Percentiles rank a stretch among this genome's conserved stretches.
phyloP scores from a whole-genome alignment of 108 stramenopile species.

The Cylindrotheca fusiformis region DNA sequence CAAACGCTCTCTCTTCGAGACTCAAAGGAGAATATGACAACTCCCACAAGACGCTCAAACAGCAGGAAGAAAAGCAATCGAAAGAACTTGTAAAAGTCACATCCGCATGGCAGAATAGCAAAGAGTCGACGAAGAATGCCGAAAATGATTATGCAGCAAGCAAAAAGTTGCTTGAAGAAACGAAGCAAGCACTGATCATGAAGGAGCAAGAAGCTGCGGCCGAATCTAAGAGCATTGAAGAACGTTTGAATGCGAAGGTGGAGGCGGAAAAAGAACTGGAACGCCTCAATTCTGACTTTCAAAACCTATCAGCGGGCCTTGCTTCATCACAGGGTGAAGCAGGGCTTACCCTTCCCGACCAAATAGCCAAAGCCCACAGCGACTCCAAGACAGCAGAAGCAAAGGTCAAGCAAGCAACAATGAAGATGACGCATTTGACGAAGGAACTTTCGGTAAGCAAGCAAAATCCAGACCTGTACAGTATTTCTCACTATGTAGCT shows the following conservation, averaged over 20 bases:
- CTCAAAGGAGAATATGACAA: constrained; percentile 68
- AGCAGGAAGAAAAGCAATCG: constrained; percentile 78
- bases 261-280: constrained; percentile 62
- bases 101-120: constrained; percentile 79
- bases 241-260: constrained; percentile 45
- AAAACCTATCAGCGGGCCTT: constrained; percentile 88
- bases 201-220: constrained; percentile 62
- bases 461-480: neutral
- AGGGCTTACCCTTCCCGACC: constrained; percentile 79
- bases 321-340: constrained; percentile 74
- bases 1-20: constrained; percentile 36
- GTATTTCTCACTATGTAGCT: neutral
- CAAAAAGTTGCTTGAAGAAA: constrained; percentile 54
- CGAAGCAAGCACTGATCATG: constrained; percentile 39
- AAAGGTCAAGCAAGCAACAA: constrained; percentile 83
- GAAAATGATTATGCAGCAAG: constrained; percentile 73
- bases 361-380: constrained; percentile 79
- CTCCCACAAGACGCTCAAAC: constrained; percentile 45
- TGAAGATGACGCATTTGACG: constrained; percentile 87
- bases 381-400: constrained; percentile 90
- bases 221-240: constrained; percentile 55
- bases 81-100: constrained; percentile 93
- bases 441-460: constrained; percentile 68
- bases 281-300: constrained; percentile 66
- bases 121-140: constrained; percentile 57